Evolutionary conservation across 2,329 filamentous ascomycete species (phyloP).

Genomic region (Ophiostoma triangulosporum): DNA sequence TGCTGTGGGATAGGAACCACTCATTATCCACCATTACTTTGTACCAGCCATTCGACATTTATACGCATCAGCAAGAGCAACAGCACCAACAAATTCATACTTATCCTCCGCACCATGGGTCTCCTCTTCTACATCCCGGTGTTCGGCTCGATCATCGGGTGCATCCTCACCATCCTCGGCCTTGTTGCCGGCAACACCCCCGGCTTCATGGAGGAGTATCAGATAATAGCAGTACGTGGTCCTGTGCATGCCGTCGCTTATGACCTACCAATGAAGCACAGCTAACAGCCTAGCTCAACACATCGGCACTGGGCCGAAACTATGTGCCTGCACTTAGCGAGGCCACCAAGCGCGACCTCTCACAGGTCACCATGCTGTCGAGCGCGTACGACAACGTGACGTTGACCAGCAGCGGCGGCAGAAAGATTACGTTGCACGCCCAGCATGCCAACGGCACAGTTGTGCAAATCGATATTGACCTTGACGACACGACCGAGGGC

Average conservation of each 20-base stretch:
- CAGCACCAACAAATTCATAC: neutral
- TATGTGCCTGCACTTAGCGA: slow-evolving; percentile 19
- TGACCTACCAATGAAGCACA: neutral
- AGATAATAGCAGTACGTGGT: slow-evolving; percentile 22
- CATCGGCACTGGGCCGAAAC: slow-evolving; percentile 26
- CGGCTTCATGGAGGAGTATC: slow-evolving; percentile 25
- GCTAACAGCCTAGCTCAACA: slow-evolving; percentile 23
- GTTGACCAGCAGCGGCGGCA: slow-evolving; percentile 3
- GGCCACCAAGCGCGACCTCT: slow-evolving; percentile 15
- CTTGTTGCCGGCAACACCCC: slow-evolving; percentile 26
- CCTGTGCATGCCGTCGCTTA: too few relatives aligned
- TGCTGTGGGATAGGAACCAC: neutral
- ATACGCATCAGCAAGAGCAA: neutral
- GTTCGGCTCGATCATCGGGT: slow-evolving; percentile 22
- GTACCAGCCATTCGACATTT: neutral
- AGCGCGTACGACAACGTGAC: slow-evolving; percentile 6
- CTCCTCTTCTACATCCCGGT: slow-evolving; percentile 16
- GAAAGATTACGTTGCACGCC: neutral
- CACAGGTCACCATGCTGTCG: slow-evolving; percentile 11
- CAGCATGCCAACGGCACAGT: slow-evolving; percentile 6
- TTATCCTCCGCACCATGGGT: neutral
- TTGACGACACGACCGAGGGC: neutral
- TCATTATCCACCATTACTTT: neutral
- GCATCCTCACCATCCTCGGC: slow-evolving; percentile 24
- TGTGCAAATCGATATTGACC: neutral